These are phyloP conservation scores for Pseudoneurospora amorphoporcata DNA, from an alignment of 495 filamentous ascomycete species.

Conservation along the genomic window DNA sequence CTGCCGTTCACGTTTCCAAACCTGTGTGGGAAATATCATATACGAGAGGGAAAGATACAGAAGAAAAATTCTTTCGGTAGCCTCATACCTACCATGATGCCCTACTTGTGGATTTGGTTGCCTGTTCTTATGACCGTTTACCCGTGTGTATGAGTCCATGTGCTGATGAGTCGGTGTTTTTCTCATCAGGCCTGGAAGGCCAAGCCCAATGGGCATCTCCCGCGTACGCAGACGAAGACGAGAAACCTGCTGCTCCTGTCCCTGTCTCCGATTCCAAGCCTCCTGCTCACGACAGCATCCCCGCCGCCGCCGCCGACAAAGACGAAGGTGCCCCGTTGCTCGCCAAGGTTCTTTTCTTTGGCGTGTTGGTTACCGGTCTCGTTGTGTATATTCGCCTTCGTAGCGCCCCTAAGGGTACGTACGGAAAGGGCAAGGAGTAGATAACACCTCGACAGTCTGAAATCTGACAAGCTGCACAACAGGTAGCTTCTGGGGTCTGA, in stretches of 20 bases:
- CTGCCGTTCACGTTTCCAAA: neutral
- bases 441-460: neutral
- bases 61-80: neutral
- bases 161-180: conserved; percentile 3
- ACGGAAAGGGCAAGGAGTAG: neutral
- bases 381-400: conserved; percentile 22
- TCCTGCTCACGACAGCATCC: neutral
- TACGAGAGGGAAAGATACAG: conserved; percentile 5
- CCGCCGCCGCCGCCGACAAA: neutral
- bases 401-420: neutral
- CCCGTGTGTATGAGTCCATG: conserved; percentile 1
- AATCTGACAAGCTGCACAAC: neutral
- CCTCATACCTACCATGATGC: conserved; percentile 2
- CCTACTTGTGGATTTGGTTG: conserved; percentile 5
- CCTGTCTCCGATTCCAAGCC: neutral
- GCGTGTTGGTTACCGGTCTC: conserved; percentile 25
- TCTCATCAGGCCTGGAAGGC: conserved; percentile 7
- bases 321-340: conserved; percentile 18
- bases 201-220: conserved; percentile 3
- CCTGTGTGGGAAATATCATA: neutral
- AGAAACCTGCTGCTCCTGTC: neutral
- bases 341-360: conserved; percentile 30
- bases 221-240: neutral
- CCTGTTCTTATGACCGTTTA: neutral
- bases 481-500: neutral